Base-by-base conservation (phyloP, 345 rosid genomes). In the Mercurialis annua region DNA sequence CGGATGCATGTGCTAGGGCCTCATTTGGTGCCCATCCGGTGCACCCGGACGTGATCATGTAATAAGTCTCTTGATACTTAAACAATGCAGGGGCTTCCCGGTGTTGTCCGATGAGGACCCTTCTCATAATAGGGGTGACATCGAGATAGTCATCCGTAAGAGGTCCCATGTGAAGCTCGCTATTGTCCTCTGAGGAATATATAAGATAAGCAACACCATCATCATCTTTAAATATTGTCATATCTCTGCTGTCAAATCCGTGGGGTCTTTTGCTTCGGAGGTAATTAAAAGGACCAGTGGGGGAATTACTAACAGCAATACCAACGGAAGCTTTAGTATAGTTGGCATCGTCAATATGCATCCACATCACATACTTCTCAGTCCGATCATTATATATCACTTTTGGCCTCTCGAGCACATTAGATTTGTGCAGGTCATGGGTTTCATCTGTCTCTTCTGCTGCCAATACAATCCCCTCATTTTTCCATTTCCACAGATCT, bases 1-100 rank as follows among this genome's bases (percentile, higher is more conserved):
- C 97, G 5, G 96, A 91, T 3, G 92, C 96, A 65, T 94, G 95
- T 14, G 85, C 89, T 43, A 89, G 55, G 2, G 96, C 96, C 78
- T 91, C 97, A 36, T 94, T 94, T 23, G 97, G 96, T 12, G 97
- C 99, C 99, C 99, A 94, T 42, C 97, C 96, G 2, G 95, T 81
- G 70, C 99, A 94, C 42, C 96, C 91, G 1, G 97, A 94, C 26
- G 90, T 89, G 52, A 91, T 77, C 99, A 94, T 91, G 84, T 94
- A 94, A 67, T 91, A 94, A 36, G 83, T 87, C 10, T 83, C 84
- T 30, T 79, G 81, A 71, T 89, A 79, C 82, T 91, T 94, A 64
- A 94, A 90, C 5, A 94, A 51, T 29, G 97, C 91, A 1, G 97
- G 99, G 57, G 99, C 97, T 83, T 94, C 97, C 59, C 97, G 78